Evolutionary conservation across 75 land plant genomes (phyloP).

Genomic region (Cupressus sempervirens): DNA sequence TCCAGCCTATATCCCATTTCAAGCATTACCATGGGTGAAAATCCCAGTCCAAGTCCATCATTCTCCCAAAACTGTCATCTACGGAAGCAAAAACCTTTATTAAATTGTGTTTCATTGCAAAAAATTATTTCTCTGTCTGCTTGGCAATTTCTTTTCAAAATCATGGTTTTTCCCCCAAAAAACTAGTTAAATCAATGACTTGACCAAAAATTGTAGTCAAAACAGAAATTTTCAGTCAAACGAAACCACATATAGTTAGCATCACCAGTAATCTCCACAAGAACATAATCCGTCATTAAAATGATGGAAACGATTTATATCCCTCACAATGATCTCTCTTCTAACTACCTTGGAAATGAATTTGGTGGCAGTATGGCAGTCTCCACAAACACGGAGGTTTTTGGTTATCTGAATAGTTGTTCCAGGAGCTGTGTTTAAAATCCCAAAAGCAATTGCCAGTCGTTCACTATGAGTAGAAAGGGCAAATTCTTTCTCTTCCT

Average conservation of each 20-base stretch:
- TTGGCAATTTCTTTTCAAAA: no score
- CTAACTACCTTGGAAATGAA: conserved; percentile 4
- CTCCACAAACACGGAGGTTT: neutral
- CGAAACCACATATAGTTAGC: neutral
- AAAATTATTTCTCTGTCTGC: no score
- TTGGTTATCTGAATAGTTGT: neutral
- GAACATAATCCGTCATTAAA: conserved; percentile 2
- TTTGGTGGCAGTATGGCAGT: conserved; percentile 7
- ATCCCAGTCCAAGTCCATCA: neutral
- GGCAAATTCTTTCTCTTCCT: conserved; percentile 3
- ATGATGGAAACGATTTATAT: conserved; percentile 5
- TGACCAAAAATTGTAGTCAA: no score
- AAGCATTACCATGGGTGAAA: neutral
- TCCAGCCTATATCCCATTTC: neutral
- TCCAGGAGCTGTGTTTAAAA: neutral
- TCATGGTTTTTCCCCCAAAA: no score
- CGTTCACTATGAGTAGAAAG: conserved; percentile 1
- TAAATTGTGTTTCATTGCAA: no score
- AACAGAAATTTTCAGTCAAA: no score
- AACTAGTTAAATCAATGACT: no score
- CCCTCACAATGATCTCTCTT: neutral
- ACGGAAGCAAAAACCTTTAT: no score
- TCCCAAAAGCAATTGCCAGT: conserved; percentile 6
- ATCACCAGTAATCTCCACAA: conserved; percentile 8
- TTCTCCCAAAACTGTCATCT: neutral